Conservation (phyloP, 1,139 yeast species). For the Hansenula anomala region DNA sequence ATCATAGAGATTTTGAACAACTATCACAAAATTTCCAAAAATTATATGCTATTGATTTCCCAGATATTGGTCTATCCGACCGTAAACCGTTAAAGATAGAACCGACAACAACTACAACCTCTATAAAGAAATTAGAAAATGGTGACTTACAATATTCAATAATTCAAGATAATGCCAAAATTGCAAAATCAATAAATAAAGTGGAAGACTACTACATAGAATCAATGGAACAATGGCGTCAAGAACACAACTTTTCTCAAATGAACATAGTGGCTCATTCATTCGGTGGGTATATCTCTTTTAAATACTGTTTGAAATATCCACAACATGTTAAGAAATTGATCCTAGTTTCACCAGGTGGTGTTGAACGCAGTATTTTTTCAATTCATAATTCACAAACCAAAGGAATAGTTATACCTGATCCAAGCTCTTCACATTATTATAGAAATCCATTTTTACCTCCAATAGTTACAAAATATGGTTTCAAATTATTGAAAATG, state of each 20-base stretch:
- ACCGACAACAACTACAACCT: conserved; percentile 2
- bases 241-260: conserved; percentile 44
- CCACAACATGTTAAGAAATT: conserved; percentile 57
- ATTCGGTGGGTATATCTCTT: conserved; percentile 84
- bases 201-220: conserved; percentile 78
- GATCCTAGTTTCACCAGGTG: conserved; percentile 83
- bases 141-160: conserved; percentile 6
- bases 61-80: conserved; percentile 75
- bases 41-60: conserved; percentile 74
- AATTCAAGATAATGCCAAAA: conserved; percentile 28
- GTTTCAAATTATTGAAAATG: conserved; percentile 42
- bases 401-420: conserved; percentile 9
- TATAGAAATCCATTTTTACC: conserved; percentile 24
- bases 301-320: conserved; percentile 71
- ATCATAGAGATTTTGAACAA: conserved; percentile 66
- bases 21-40: conserved; percentile 40
- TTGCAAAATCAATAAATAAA: conserved; percentile 39
- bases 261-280: conserved; percentile 87
- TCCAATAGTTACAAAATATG: conserved; percentile 22
- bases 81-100: conserved; percentile 5
- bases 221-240: conserved; percentile 82
- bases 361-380: conserved; percentile 70
- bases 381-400: conserved; percentile 45
- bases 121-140: conserved; percentile 11
- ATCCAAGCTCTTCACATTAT: conserved; percentile 14